Evolutionary conservation across 768 basidiomycete genomes (phyloP), one percentile per base, ranked within the genome.

Genomic region (Naganishia vishniacii): DNA sequence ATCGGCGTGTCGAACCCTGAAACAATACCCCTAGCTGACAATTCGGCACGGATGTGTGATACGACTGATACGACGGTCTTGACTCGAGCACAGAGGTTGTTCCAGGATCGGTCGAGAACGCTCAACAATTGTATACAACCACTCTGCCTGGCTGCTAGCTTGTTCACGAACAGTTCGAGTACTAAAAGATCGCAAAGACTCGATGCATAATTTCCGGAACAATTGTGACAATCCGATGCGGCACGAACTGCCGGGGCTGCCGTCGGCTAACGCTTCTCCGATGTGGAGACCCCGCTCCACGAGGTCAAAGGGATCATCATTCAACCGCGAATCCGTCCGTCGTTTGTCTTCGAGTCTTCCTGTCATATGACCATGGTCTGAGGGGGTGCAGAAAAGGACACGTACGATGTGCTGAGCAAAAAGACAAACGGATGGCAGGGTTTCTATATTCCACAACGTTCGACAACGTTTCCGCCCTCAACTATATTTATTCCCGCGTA

Each of bases 41-140:
- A n/a, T 56, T 56, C 53, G 53, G 53, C 53, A 56, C 34, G 34
- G 4, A 23, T 3, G 32, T 40, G 18, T 11, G 11, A 32, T 31
- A 18, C 31, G n/a, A n/a, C n/a, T n/a, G n/a, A 51, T 4, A 11
- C n/a, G 13, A 31, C 29, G 31, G 29, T 31, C 29, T n/a, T 51
- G 49, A 32, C 49, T 37, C n/a, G 16, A 49, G 37, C 34, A 37
- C 37, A 9, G 53, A 56, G 53, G 34, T 7, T 56, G 18, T 40
- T 13, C 34, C 26, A 41, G n/a, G 13, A 44, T 56, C 53, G 53
- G 53, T 56, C 34, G 32, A 29, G 53, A 56, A 40, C 53, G 53
- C 53, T 56, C 34, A 40, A 16, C 49, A 56, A n/a, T n/a, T 11
- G 31, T 37, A 16, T 37, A 9, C 37, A n/a, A 26, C 23, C 7